A percentile compares a stretch with the other conserved stretches of the same genome.
Conservation (phyloP, 371 early-diverging fungal genomes). For the Coemansia sp. region DNA sequence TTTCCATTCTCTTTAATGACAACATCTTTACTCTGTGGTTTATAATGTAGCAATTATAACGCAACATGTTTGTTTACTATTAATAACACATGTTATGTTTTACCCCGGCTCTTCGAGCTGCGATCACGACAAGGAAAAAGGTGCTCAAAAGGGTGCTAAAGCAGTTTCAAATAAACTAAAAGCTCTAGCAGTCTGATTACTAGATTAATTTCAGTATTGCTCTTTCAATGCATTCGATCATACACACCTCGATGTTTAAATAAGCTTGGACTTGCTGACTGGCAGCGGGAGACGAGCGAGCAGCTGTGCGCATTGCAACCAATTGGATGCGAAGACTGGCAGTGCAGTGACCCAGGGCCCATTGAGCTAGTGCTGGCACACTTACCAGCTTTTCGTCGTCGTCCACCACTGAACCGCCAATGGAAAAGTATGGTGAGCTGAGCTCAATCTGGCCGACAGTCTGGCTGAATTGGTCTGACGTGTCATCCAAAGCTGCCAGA, state of each 20-base stretch:
- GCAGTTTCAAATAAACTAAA: too few relatives aligned
- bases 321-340: not conserved
- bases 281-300: not conserved
- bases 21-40: too few relatives aligned
- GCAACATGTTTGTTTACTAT: too few relatives aligned
- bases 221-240: not conserved
- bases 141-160: too few relatives aligned
- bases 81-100: too few relatives aligned
- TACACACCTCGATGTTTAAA: not conserved
- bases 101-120: too few relatives aligned
- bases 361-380: slow-evolving; percentile 7
- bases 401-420: slow-evolving; percentile 14
- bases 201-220: not conserved
- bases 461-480: slow-evolving; percentile 5
- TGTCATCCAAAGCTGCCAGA: slow-evolving; percentile 21
- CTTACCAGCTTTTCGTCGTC: slow-evolving; percentile 16
- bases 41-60: too few relatives aligned
- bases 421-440: slow-evolving; percentile 11
- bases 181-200: too few relatives aligned
- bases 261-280: not conserved
- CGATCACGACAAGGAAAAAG: too few relatives aligned
- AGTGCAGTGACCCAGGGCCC: not conserved
- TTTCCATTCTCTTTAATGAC: too few relatives aligned
- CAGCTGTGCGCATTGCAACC: not conserved
- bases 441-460: slow-evolving; percentile 5